Evolutionary conservation across 495 filamentous ascomycete genomes (phyloP), one percentile per base, ranked within the genome.

Genomic region (Penicillium turbatum): DNA sequence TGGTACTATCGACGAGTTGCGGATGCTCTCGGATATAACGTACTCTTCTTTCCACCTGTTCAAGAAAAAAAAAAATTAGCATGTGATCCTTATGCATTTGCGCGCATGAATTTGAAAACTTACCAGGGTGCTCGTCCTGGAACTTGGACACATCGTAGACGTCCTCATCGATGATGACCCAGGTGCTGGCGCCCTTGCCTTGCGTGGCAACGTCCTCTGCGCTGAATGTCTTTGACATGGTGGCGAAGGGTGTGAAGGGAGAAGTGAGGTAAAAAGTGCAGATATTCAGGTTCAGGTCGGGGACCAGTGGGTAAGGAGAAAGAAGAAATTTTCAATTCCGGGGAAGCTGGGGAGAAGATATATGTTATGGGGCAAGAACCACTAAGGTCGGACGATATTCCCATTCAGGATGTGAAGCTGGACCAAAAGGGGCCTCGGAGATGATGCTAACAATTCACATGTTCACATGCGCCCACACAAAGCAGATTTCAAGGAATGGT

Each of bases 111-210:
- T 40, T 29, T 1, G 12, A 11, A 41, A 35, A 60, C 76, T 61
- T 79, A 87, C 86, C 89, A 66, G 90, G 92, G 71, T 96, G 91
- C 59, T 97, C 90, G 51, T 95, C 86, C 71, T 93, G 89, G 64
- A 96, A 96, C 64, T 89, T 89, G 56, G 90, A 93, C 57, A 99
- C 68, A 69, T 99, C 93, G 65, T 96, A 99, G 41, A 97, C 95
- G 70, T 97, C 92, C 54, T 91, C 89, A 59, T 97, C 95, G 48
- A 99, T 82, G 42, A 95, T 79, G 62, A 99, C 86, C 82, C 86
- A 97, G 46, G 97, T 79, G 57, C 83, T 87, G 60, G 91, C 84
- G 39, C 83, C 70, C 72, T 90, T 96, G 77, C 87, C 93, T 70
- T 99, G 89, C 71, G 88, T 82, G 57, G 90, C 85, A 31, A 99